phyloP scores from a whole-genome alignment of 441 rosid genomes.

The Populus hybrid region DNA sequence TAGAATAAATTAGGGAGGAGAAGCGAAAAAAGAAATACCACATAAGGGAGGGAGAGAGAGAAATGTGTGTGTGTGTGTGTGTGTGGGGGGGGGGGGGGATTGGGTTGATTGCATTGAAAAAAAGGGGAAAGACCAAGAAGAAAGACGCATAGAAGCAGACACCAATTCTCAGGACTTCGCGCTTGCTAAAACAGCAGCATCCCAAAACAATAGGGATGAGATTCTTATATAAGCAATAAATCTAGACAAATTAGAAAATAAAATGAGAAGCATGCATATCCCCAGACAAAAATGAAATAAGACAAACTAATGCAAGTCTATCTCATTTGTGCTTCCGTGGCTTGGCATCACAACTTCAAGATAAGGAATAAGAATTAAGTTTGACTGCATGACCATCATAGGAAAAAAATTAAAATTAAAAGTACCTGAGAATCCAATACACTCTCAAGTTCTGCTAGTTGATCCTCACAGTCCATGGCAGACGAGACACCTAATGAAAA shows the following conservation, averaged over 20 bases:
- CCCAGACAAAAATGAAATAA: not conserved
- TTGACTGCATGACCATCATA: slow-evolving; percentile 2
- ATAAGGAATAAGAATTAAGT: not conserved
- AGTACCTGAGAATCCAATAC: slow-evolving; percentile 81
- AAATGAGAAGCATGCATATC: not conserved
- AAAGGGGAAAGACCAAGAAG: not conserved
- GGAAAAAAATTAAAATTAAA: slow-evolving; percentile 7
- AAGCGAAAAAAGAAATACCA: not conserved
- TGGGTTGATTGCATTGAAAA: too few relatives aligned
- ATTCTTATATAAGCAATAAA: not conserved
- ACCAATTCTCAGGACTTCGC: not conserved
- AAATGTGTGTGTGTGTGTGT: too few relatives aligned
- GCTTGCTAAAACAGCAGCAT: not conserved
- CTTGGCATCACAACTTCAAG: not conserved
- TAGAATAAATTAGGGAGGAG: not conserved
- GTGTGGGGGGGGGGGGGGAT: not conserved
- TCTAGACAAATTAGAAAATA: not conserved
- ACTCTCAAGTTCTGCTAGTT: slow-evolving; percentile 73
- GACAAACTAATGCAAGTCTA: not conserved
- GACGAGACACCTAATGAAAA: slow-evolving; percentile 45
- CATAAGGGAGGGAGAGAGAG: too few relatives aligned
- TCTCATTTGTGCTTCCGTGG: not conserved
- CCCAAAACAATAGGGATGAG: not conserved
- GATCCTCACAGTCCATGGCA: slow-evolving; percentile 49
- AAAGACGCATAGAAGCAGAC: not conserved